These are phyloP conservation scores for Pelargonium australe DNA, from an alignment of 441 rosid genomes.

Conservation along the genomic window DNA sequence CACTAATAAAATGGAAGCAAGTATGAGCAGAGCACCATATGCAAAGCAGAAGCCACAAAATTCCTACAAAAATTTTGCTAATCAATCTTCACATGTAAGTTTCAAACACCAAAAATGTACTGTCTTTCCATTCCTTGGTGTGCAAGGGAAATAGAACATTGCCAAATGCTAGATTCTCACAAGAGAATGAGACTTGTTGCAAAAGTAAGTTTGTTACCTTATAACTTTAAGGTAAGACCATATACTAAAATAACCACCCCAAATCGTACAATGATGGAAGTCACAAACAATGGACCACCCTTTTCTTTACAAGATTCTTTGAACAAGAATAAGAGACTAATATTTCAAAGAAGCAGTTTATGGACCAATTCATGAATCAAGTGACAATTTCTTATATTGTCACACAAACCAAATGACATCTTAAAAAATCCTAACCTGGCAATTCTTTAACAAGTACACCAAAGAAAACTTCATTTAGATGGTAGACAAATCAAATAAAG, in stretches of 20 bases:
- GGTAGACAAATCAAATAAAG: neutral
- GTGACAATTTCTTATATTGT: neutral
- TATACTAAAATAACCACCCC: too few relatives aligned
- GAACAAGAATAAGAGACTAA: neutral
- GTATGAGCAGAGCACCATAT: slow-evolving; percentile 2
- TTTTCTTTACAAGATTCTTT: too few relatives aligned
- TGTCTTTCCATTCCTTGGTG: neutral
- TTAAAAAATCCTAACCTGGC: neutral
- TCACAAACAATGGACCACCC: too few relatives aligned
- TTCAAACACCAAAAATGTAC: neutral
- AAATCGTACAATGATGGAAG: too few relatives aligned
- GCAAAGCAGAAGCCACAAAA: slow-evolving; percentile 3
- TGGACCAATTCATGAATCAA: neutral
- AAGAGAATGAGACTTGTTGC: too few relatives aligned
- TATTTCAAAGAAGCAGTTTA: neutral
- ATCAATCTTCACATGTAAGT: neutral
- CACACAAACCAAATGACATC: neutral
- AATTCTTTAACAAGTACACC: neutral
- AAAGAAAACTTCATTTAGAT: neutral
- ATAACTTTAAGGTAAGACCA: too few relatives aligned
- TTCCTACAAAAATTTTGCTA: neutral
- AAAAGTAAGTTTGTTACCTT: too few relatives aligned
- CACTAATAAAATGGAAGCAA: neutral
- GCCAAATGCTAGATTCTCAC: neutral
- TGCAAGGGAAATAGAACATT: neutral